A percentile compares a stretch with the other conserved stretches of the same genome.
Conservation (phyloP, 345 rosid species). For the Orychophragmus violaceus region DNA sequence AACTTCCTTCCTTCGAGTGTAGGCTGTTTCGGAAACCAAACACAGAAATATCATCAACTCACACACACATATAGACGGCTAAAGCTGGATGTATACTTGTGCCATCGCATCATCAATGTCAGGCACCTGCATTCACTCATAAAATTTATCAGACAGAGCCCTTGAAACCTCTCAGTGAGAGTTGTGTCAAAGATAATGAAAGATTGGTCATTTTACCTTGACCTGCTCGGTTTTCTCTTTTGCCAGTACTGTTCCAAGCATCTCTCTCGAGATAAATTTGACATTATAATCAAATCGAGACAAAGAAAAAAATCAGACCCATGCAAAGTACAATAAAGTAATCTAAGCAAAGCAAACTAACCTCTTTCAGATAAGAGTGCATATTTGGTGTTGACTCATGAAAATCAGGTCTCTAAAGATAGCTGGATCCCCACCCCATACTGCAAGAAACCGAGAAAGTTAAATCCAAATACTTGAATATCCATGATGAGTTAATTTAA, state of each 20-base stretch:
- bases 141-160: neutral
- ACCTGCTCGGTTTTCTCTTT: constrained; percentile 61
- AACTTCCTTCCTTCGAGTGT: too few species aligned
- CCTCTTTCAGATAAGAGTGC: too few species aligned
- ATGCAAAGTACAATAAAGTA: too few species aligned
- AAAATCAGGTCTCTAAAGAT: constrained; percentile 83
- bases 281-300: constrained; percentile 51
- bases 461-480: neutral
- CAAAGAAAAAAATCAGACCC: constrained; percentile 5
- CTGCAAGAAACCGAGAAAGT: too few species aligned
- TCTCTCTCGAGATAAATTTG: constrained; percentile 53
- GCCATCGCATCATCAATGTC: constrained; percentile 94
- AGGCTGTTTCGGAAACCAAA: too few species aligned
- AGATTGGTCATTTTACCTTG: constrained; percentile 41
- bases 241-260: constrained; percentile 43
- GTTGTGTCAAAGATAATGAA: neutral
- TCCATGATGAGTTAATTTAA: neutral
- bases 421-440: constrained; percentile 99
- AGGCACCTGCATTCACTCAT: constrained; percentile 38
- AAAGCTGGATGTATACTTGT: too few species aligned
- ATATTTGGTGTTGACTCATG: too few species aligned
- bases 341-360: too few species aligned
- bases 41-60: too few species aligned
- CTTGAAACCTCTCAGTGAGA: neutral
- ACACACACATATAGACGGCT: too few species aligned